Base-by-base conservation (phyloP, 345 rosid genomes). In the Melaleuca quinquenervia region DNA sequence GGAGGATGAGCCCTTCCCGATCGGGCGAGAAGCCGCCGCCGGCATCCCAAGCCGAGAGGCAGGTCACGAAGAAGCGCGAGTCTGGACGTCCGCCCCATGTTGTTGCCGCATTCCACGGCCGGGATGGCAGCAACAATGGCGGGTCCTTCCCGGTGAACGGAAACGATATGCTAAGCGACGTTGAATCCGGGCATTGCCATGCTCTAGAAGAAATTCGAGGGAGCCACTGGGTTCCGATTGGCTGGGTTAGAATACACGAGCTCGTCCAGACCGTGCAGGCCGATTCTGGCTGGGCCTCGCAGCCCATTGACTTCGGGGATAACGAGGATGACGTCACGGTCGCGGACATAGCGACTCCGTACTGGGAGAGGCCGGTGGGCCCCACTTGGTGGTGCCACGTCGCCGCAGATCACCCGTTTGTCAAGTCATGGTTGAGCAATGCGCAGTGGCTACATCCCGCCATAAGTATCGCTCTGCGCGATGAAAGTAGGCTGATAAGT, bases 341-440 rank as follows among this genome's bases (percentile, higher is more conserved):
- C 55, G 92, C 94, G 20, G 96, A 93, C 86, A 10, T 93, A 20
- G 94, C 94, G 44, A 87, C 92, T 83, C 94, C 94, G 84, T 92
- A 93, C 86, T 91, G 92, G 94, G 93, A 92, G 89, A 70, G 90
- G 78, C 91, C 93, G 10, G 87, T 89, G 2, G 95, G 96, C 50
- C 95, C 94, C 10, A 93, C 94, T 2, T 94, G 96, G 95, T 93
- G 95, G 96, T 93, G 94, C 83, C 93, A 94, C 83, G 89, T 94
- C 1, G 91, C 85, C 51, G 93, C 95, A 22, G 90, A 75, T 53
- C 93, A 94, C 86, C 94, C 82, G 26, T 87, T 84, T 15, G 58
- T 94, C 27, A 82, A 60, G 26, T 83, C 85, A 41, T 94, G 95
- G 96, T 82, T 94, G 86, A 91, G 85, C 86, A 87, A 87, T 58